Conservation (phyloP, 177 flowering plant genomes). For the Vitis hybrid region DNA sequence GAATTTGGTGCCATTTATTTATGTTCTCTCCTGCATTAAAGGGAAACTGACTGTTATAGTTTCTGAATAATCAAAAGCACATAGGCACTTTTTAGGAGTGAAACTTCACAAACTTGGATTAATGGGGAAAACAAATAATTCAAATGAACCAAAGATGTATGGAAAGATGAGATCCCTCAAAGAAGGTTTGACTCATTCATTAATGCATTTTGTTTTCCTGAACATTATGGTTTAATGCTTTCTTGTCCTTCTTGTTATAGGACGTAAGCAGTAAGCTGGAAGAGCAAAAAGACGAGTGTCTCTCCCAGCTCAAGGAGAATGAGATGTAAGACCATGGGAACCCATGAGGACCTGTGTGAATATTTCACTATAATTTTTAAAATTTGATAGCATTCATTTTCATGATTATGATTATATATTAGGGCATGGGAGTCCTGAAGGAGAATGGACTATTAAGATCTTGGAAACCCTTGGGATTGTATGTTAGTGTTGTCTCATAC, state of each 20-base stretch:
- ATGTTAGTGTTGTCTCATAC: not conserved
- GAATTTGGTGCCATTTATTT: no score
- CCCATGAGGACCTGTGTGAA: not conserved
- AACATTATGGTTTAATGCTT: not conserved
- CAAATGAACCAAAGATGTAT: no score
- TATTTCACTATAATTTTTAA: not conserved
- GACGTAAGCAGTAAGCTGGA: conserved; percentile 88
- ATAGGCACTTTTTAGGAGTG: no score
- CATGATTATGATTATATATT: not conserved
- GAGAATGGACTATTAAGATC: not conserved
- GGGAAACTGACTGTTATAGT: no score
- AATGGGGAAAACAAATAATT: no score
- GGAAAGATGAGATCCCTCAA: not conserved
- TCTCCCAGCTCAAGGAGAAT: conserved; percentile 89
- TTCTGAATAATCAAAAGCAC: no score
- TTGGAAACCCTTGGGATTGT: not conserved
- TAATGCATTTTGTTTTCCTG: not conserved
- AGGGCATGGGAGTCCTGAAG: not conserved
- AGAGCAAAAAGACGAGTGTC: conserved; percentile 82
- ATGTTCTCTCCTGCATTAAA: no score
- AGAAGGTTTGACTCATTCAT: not conserved
- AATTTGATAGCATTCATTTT: not conserved
- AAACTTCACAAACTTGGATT: no score
- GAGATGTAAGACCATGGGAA: conserved; percentile 69
- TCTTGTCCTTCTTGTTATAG: conserved; percentile 32